Base-by-base conservation (phyloP, 2,329 filamentous ascomycete species). In the Ramichloridium luteum region DNA sequence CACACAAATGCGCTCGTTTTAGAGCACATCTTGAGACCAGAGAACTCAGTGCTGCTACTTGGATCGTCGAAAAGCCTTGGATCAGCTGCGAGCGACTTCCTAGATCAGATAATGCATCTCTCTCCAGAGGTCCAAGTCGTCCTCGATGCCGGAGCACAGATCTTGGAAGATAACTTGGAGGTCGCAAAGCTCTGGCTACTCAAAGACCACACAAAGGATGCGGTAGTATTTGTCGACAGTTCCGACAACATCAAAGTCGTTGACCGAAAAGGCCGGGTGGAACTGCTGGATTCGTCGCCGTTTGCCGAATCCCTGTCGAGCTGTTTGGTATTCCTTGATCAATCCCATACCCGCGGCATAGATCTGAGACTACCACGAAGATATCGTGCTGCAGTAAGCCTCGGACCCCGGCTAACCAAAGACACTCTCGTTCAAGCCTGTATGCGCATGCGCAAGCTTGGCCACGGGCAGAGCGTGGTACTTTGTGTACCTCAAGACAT, bases 401-500 rank as follows among this genome's bases (percentile, higher is more conserved):
- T 88, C 0, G 78, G 79, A 0, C 62, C 73, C 0, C 59, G 61
- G 3, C 41, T 83, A 1, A 77, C 72, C 0, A 86, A 85, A 38
- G 80, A 86, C 37, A 59, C 67, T 10, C 49, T 83, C 0, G 70
- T 76, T 0, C 79, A 85, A 65, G 76, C 73, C 17, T 28, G 32
- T 27, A 81, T 80, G 74, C 55, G 79, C n/a, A 74, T 84, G 68
- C 55, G 78, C 8, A 71, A 76, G 36, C 61, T 86, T 0, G 79
- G 76, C 0, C 56, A 70, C 2, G 76, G 76, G 0, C 78, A 85
- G 41, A 73, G 70, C 0, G 65, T 83, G 0, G 56, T 69, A 0
- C 81, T 81, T 30, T 71, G 65, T 32, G 54, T 74, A 1, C 65
- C 73, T 0, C 46, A 60, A 1, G 78, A 83, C 35, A 72, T 82